Percentiles rank a stretch among this genome's conserved stretches.
Conservation (phyloP, 345 rosid species). For the Hypericum perforatum region DNA sequence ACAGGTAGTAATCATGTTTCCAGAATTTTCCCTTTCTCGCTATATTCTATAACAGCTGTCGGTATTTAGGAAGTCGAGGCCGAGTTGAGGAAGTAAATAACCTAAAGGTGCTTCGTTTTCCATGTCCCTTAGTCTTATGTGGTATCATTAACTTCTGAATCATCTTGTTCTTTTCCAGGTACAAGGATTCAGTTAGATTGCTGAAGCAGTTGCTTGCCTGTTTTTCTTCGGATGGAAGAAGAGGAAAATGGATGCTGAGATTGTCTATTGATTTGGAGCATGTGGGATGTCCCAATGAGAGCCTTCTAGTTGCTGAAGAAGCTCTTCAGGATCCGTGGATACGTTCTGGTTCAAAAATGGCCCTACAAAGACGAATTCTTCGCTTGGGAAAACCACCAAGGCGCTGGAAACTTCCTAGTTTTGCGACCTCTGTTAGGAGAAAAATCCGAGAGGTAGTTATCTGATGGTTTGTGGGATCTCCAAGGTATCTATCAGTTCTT, state of each 20-base stretch:
- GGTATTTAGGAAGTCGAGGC: neutral
- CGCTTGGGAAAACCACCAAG: slow-evolving; percentile 92
- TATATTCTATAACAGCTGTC: neutral
- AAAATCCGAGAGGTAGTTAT: slow-evolving; percentile 56
- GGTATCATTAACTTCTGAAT: no score
- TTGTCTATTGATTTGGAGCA: slow-evolving; percentile 85
- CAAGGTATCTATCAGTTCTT: no score
- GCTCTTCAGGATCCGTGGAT: slow-evolving; percentile 81
- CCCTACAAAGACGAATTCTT: slow-evolving; percentile 71
- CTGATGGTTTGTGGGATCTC: slow-evolving; percentile 1
- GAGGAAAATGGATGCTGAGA: slow-evolving; percentile 90
- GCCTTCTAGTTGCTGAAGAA: slow-evolving; percentile 70
- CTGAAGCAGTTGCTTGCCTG: slow-evolving; percentile 49
- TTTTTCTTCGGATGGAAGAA: slow-evolving; percentile 63
- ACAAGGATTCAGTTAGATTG: slow-evolving; percentile 44
- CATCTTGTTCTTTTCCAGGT: slow-evolving; percentile 28
- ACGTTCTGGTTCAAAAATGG: slow-evolving; percentile 85
- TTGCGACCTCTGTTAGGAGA: slow-evolving; percentile 37
- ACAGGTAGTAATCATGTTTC: slow-evolving; percentile 41
- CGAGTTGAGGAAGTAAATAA: neutral
- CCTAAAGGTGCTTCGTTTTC: no score
- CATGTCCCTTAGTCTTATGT: no score
- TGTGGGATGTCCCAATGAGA: slow-evolving; percentile 54
- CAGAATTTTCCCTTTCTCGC: neutral
- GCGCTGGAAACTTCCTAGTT: slow-evolving; percentile 85